Conservation (phyloP, 2,329 filamentous ascomycete species). For the Aspergillus persii region DNA sequence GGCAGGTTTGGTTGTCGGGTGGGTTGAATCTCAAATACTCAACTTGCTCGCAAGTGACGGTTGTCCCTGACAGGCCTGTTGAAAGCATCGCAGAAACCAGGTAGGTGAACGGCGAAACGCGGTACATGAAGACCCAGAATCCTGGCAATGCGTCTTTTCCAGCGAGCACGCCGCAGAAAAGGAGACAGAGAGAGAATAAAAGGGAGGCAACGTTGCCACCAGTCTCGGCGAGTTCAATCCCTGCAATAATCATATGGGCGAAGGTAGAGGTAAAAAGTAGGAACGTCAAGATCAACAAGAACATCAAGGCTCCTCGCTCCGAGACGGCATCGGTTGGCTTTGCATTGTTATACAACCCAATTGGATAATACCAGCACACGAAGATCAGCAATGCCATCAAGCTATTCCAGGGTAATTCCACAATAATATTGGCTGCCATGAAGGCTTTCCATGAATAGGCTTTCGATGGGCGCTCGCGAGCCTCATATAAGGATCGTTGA, state of each 20-base stretch:
- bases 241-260: neutral
- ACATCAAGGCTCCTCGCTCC: neutral
- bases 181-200: neutral
- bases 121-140: slow-evolving; percentile 4
- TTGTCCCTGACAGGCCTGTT: neutral
- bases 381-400: slow-evolving; percentile 70
- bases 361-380: slow-evolving; percentile 79
- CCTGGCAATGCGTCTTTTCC: neutral
- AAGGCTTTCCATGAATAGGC: slow-evolving; percentile 81
- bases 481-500: slow-evolving; percentile 76
- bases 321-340: neutral
- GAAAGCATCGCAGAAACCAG: neutral
- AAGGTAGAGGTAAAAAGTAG: neutral
- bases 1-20: neutral
- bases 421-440: slow-evolving; percentile 75
- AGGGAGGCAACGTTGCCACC: neutral
- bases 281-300: neutral
- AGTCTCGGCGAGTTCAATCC: neutral
- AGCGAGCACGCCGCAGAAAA: neutral
- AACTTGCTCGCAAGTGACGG: neutral
- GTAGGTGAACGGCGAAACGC: slow-evolving; percentile 1
- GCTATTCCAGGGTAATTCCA: slow-evolving; percentile 72
- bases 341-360: slow-evolving; percentile 34
- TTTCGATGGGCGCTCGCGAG: slow-evolving; percentile 76
- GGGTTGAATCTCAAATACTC: neutral